These are phyloP conservation scores for Brassica hybrid DNA, from an alignment of 441 rosid species.

Conservation along the genomic window DNA sequence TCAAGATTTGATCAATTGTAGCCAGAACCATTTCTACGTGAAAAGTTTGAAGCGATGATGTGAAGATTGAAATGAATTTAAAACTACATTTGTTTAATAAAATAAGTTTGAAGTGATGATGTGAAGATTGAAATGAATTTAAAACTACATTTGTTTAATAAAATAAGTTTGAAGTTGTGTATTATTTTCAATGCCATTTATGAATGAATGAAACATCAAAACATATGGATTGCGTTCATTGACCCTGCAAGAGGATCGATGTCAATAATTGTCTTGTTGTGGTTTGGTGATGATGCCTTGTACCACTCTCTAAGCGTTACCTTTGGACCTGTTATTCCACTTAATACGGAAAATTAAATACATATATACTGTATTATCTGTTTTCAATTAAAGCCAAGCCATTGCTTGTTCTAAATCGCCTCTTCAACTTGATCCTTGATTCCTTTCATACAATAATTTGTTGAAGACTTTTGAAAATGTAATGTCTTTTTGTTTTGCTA, in stretches of 20 bases:
- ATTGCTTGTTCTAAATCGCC: too few relatives aligned
- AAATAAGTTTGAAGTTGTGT: not conserved
- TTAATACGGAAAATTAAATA: constrained; percentile 21
- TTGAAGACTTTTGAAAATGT: too few relatives aligned
- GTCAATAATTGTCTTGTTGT: constrained; percentile 28
- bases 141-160: not conserved
- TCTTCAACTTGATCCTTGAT: too few relatives aligned
- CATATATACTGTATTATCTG: constrained; percentile 18
- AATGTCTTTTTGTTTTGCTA: too few relatives aligned
- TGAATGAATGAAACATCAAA: constrained; percentile 15
- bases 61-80: not conserved
- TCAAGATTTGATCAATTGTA: not conserved
- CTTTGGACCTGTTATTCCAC: constrained; percentile 31
- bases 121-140: not conserved
- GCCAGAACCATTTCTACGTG: too few relatives aligned
- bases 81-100: not conserved
- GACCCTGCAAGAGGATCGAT: constrained; percentile 11
- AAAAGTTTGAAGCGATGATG: not conserved
- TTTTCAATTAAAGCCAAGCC: not conserved
- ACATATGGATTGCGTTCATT: constrained; percentile 4
- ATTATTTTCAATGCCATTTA: not conserved
- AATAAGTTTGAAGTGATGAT: not conserved
- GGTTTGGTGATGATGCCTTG: constrained; percentile 1
- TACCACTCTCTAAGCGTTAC: constrained; percentile 6
- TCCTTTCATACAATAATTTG: too few relatives aligned